Conservation (phyloP, 2,329 filamentous ascomycete species). For the Penicillium corylophilum region DNA sequence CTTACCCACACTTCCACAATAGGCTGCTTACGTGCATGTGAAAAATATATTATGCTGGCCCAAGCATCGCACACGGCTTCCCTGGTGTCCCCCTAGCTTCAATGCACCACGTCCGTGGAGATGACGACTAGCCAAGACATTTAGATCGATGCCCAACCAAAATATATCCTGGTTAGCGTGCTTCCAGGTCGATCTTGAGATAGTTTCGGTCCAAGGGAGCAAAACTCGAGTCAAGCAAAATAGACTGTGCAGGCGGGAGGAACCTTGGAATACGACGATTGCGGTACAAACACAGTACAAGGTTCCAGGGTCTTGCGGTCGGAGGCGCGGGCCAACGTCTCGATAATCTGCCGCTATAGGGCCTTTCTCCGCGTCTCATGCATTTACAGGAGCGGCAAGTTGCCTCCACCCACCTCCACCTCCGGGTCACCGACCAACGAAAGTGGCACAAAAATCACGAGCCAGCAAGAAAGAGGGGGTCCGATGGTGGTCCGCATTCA, state of each 20-base stretch:
- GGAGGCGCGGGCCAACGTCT: background rate
- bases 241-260: background rate
- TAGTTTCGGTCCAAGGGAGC: background rate
- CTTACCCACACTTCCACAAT: background rate
- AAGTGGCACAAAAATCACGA: background rate
- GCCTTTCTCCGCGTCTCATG: background rate
- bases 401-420: background rate
- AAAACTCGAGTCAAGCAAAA: background rate
- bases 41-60: background rate
- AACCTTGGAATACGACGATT: background rate
- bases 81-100: background rate
- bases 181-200: background rate
- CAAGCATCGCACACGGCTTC: background rate
- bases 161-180: background rate
- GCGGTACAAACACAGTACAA: background rate
- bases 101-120: background rate
- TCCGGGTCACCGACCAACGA: background rate
- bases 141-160: background rate
- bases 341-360: background rate
- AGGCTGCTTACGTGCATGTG: background rate
- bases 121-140: background rate
- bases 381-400: background rate
- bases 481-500: background rate
- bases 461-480: background rate
- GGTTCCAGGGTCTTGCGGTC: background rate